Evolutionary conservation across 257 asterid genomes (phyloP).

Genomic region (Solanum chaucha): DNA sequence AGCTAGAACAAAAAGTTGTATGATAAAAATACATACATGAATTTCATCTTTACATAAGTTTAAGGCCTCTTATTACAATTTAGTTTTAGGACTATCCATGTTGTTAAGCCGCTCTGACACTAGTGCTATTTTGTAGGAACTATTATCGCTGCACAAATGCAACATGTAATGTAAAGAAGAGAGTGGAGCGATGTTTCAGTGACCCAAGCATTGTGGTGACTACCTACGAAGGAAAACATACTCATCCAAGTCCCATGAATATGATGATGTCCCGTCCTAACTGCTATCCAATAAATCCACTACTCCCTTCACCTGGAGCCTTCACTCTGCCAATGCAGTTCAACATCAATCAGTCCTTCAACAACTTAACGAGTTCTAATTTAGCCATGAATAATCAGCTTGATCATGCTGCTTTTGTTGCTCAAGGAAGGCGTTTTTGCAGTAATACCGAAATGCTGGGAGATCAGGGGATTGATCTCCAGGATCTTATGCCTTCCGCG

Average conservation of each 20-base stretch:
- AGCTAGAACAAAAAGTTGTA: not conserved
- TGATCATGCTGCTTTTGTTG: not conserved
- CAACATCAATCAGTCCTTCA: constrained; percentile 2
- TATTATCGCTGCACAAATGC: constrained; percentile 71
- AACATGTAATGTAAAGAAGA: constrained; percentile 67
- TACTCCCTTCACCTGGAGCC: not conserved
- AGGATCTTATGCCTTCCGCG: constrained; percentile 41
- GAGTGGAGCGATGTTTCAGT: constrained; percentile 54
- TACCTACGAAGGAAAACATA: constrained; percentile 79
- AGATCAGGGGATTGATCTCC: constrained; percentile 38
- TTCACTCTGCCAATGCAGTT: not conserved
- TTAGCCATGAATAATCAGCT: not conserved
- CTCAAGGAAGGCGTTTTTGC: constrained; percentile 11
- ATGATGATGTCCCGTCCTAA: constrained; percentile 11
- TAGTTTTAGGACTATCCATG: not conserved
- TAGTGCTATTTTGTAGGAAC: constrained; percentile 30
- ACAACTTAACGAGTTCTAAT: constrained; percentile 1
- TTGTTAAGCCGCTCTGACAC: not conserved
- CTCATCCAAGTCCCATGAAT: constrained; percentile 42
- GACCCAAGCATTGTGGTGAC: constrained; percentile 59
- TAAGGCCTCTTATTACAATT: not conserved
- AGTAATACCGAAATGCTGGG: not conserved
- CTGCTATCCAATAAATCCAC: not conserved
- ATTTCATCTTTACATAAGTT: not conserved
- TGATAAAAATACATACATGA: not conserved